Evolutionary conservation across 1,284 basidiomycete species (phyloP).

Genomic region (Puccinia hordei): DNA sequence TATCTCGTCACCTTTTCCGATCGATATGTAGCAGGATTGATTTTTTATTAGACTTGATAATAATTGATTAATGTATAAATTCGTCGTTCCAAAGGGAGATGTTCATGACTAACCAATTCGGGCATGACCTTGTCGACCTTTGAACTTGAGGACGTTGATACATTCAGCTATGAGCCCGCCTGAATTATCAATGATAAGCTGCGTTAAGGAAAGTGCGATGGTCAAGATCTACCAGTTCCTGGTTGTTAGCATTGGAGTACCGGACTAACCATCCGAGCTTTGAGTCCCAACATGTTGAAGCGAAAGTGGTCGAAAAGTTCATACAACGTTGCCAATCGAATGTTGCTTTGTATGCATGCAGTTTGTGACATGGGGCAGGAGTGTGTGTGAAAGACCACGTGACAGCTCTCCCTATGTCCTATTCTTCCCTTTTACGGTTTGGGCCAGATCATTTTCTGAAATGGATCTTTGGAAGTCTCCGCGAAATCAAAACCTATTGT

Average conservation of each 20-base stretch:
- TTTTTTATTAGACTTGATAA: no score
- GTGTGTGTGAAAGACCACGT: not conserved
- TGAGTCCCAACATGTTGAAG: conserved; percentile 44
- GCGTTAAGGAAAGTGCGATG: not conserved
- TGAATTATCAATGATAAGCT: conserved; percentile 89
- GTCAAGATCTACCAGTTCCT: not conserved
- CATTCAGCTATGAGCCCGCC: conserved; percentile 93
- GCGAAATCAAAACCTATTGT: no score
- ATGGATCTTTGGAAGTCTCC: no score
- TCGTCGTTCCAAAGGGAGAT: not conserved
- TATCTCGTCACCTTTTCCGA: conserved; percentile 79
- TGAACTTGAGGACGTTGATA: conserved; percentile 94
- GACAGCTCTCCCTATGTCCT: not conserved
- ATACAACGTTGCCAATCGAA: not conserved
- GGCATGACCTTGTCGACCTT: conserved; percentile 76
- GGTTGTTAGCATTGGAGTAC: not conserved
- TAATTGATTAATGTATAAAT: not conserved
- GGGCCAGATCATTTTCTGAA: no score
- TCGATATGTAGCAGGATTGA: not conserved
- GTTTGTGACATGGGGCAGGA: not conserved
- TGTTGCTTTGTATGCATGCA: not conserved
- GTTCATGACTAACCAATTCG: conserved; percentile 63
- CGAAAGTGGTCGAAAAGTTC: not conserved
- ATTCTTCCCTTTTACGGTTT: no score
- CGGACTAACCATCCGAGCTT: conserved; percentile 46